These are phyloP conservation scores for Leccinum griseonigrum DNA, from an alignment of 1,284 basidiomycete genomes.

Conservation along the genomic window DNA sequence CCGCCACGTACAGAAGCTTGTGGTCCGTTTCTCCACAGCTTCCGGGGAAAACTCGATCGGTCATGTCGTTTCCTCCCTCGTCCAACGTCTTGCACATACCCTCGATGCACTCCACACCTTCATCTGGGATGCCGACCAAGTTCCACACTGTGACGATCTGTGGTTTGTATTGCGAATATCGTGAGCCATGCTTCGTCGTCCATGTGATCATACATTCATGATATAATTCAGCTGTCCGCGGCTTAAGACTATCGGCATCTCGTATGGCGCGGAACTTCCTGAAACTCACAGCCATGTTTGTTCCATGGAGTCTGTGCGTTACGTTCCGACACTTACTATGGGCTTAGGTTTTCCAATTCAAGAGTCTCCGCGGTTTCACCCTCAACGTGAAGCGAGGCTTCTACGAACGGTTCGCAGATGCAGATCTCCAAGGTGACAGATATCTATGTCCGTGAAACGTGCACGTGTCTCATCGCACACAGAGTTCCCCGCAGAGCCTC, in stretches of 20 bases:
- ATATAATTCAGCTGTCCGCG: conserved; percentile 51
- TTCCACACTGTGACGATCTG: conserved; percentile 66
- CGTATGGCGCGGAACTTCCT: conserved; percentile 59
- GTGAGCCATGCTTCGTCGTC: conserved; percentile 38
- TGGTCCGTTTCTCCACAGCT: conserved; percentile 36
- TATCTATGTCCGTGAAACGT: background rate
- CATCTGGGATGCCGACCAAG: conserved; percentile 66
- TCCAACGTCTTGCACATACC: conserved; percentile 43
- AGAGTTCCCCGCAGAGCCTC: conserved; percentile 31
- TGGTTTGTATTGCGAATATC: conserved; percentile 66
- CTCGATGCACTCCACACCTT: conserved; percentile 65
- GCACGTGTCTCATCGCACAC: conserved; percentile 1
- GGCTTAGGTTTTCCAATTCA: conserved; percentile 63
- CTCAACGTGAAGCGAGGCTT: conserved; percentile 57
- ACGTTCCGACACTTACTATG: conserved; percentile 8
- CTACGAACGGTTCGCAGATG: conserved; percentile 55
- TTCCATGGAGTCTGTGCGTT: conserved; percentile 1
- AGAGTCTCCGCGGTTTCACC: conserved; percentile 55
- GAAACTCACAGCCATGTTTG: conserved; percentile 57
- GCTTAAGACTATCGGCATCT: conserved; percentile 56
- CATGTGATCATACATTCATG: conserved; percentile 1
- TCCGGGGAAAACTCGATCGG: conserved; percentile 3
- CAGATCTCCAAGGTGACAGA: conserved; percentile 52
- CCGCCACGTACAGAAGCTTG: conserved; percentile 59
- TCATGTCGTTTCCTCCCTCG: conserved; percentile 42